phyloP scores from a whole-genome alignment of 257 asterid genomes.

The Solanum phureja region DNA sequence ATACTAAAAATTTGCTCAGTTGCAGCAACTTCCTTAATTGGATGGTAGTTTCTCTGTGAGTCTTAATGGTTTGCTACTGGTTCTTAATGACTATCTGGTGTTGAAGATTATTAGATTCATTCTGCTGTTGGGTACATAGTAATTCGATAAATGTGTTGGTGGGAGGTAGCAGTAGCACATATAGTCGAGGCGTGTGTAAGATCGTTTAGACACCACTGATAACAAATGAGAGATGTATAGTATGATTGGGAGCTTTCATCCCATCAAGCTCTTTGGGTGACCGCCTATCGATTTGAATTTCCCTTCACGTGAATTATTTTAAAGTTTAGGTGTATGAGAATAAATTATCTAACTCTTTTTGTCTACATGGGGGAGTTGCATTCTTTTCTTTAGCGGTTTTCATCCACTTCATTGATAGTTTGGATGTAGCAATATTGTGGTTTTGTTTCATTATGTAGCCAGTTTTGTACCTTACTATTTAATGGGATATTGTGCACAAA shows the following conservation, averaged over 20 bases:
- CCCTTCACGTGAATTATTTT: background rate
- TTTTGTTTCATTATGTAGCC: background rate
- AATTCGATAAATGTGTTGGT: background rate
- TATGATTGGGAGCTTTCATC: background rate
- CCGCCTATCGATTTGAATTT: background rate
- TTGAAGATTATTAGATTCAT: background rate
- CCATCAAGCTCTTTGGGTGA: background rate
- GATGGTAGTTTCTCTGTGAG: background rate
- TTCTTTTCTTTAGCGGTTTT: background rate
- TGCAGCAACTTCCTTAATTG: slow-evolving; percentile 4
- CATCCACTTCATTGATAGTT: background rate
- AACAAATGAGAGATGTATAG: background rate
- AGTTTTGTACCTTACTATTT: background rate
- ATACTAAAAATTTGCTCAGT: background rate
- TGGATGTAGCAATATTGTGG: background rate
- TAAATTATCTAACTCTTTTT: background rate
- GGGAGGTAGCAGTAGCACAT: background rate
- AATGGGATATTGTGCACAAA: background rate
- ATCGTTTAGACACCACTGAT: background rate
- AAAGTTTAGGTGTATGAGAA: background rate
- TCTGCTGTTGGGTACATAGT: background rate
- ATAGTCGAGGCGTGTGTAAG: background rate
- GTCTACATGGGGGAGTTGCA: background rate
- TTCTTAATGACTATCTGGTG: background rate
- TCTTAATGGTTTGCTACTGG: background rate